Evolutionary conservation across 768 basidiomycete genomes (phyloP), one percentile per base, ranked within the genome.

Genomic region (Lyophyllum semitale): DNA sequence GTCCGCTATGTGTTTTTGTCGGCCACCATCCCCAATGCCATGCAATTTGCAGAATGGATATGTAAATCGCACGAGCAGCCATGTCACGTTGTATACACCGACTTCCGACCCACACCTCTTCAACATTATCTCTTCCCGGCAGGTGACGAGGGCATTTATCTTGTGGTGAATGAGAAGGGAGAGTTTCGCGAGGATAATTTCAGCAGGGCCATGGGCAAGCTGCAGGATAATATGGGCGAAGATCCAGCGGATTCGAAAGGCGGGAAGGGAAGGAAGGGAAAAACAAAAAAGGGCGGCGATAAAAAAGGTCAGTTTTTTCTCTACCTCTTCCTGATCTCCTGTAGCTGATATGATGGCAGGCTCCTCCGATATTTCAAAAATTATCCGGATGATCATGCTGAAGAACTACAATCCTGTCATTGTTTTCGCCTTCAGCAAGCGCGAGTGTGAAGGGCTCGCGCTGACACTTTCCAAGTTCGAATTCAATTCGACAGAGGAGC

Each of bases 21-120:
- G 20, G 96, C 97, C 58, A 99, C 97, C 15, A 98, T 99, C 50
- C 97, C 97, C 41, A 98, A 99, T 73, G 95, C 96, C 9, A 96
- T 97, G 93, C 93, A 99, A 68, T 99, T 99, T 63, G 94, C 96
- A 25, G 93, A 98, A 72, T 99, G 97, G 97, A 94, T 99, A 67
- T 93, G 90, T 77, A 91, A 93, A 68, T 93, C 90, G 1, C 97
- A 98, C 66, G 89, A 95, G 57, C 97, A 98, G 64, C 96, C 97
- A 0, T 98, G 97, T 71, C 97, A 99, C 67, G 93, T 99, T 68
- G 95, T 99, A 37, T 99, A 98, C 71, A 99, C 97, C 57, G 95
- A 99, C 74, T 98, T 98, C 77, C 88, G 97, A 32, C 97, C 97
- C 1, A 99, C 97, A 1, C 97, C 97, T 1, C 75, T 99, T 8